Evolutionary conservation across 2,329 filamentous ascomycete species (phyloP).

Genomic region (Exserohilum rostratum): DNA sequence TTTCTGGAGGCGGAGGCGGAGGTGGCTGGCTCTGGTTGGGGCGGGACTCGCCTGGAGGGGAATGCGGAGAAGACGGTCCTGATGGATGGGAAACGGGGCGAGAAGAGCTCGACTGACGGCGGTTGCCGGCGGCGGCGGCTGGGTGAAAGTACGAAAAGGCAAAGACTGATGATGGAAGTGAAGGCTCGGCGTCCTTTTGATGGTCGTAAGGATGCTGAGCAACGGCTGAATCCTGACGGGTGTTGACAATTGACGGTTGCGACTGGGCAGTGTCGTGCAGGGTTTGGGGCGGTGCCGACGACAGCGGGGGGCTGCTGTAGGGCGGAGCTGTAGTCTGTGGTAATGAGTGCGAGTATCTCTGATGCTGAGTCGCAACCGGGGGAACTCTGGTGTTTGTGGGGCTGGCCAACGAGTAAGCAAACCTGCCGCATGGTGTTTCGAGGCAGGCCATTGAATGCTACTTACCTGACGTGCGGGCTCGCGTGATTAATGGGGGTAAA

Average conservation of each 20-base stretch:
- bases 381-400: slow-evolving; percentile 17
- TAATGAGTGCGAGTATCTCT: slow-evolving; percentile 7
- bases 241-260: slow-evolving; percentile 11
- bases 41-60: slow-evolving; percentile 7
- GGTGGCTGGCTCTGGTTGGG: slow-evolving; percentile 6
- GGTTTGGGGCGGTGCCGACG: slow-evolving; percentile 4
- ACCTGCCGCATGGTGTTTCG: background rate
- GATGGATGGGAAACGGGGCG: slow-evolving; percentile 10
- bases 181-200: slow-evolving; percentile 21
- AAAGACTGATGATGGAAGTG: slow-evolving; percentile 15
- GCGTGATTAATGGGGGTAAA: slow-evolving; percentile 22
- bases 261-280: slow-evolving; percentile 12
- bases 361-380: slow-evolving; percentile 11
- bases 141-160: slow-evolving; percentile 17
- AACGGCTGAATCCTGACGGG: slow-evolving; percentile 30
- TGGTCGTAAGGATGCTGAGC: slow-evolving; percentile 24
- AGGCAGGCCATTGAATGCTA: background rate
- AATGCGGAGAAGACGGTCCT: slow-evolving; percentile 14
- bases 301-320: slow-evolving; percentile 10
- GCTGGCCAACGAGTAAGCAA: slow-evolving; percentile 17
- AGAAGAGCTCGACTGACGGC: slow-evolving; percentile 18
- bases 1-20: background rate
- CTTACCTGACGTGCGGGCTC: slow-evolving; percentile 25
- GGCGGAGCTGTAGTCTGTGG: slow-evolving; percentile 10
- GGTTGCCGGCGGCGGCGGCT: slow-evolving; percentile 3